Evolutionary conservation across 257 asterid genomes (phyloP).

Genomic region (Leptodermis oblonga): DNA sequence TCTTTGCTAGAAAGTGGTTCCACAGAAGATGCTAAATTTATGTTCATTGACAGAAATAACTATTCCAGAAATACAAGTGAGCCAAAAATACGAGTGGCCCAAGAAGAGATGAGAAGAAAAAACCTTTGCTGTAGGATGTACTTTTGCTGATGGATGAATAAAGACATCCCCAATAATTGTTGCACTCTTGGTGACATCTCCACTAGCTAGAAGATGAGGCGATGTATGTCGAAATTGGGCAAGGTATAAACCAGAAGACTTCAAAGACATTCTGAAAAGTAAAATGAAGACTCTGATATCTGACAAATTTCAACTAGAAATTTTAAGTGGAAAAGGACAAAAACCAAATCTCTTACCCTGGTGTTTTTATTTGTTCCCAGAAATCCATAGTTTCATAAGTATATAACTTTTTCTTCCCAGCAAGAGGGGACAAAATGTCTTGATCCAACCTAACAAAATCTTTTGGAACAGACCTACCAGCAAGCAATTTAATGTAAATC

Average conservation of each 20-base stretch:
- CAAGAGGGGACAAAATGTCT: conserved; percentile 84
- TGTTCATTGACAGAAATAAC: no score
- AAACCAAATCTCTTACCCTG: conserved; percentile 45
- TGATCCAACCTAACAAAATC: conserved; percentile 88
- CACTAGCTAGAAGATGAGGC: conserved; percentile 70
- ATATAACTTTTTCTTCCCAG: conserved; percentile 73
- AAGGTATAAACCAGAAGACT: conserved; percentile 73
- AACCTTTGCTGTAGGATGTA: conserved; percentile 90
- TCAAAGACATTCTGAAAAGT: conserved; percentile 66
- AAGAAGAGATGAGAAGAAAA: conserved; percentile 5
- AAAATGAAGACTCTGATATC: neutral
- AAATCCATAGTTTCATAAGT: conserved; percentile 71
- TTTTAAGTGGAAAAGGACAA: neutral
- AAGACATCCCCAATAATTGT: conserved; percentile 57
- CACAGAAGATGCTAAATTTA: no score
- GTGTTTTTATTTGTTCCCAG: conserved; percentile 93
- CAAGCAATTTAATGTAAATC: neutral
- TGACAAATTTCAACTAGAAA: neutral
- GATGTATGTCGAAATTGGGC: conserved; percentile 63
- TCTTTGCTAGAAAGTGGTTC: no score
- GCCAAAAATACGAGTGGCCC: neutral
- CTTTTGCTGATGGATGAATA: conserved; percentile 82
- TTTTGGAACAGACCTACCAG: conserved; percentile 55
- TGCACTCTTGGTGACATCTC: conserved; percentile 68
- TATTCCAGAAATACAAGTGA: no score